phyloP scores from a whole-genome alignment of 306 rosid species.

The Myrica gale region DNA sequence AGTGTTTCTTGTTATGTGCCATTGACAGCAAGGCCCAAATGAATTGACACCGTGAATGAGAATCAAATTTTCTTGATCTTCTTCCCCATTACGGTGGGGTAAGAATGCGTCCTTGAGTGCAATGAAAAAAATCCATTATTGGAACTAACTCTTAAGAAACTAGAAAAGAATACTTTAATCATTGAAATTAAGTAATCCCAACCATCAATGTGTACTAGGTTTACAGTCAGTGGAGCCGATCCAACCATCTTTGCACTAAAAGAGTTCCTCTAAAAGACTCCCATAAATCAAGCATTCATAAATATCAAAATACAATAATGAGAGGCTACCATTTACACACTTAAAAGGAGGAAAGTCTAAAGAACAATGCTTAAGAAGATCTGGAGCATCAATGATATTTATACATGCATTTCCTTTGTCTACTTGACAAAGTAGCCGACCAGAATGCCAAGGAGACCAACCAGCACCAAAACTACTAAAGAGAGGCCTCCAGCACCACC shows the following conservation, averaged over 20 bases:
- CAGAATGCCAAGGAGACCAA: conserved; percentile 42
- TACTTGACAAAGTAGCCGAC: conserved; percentile 37
- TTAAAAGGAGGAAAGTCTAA: background rate
- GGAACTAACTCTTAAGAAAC: too few relatives aligned
- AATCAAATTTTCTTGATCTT: too few relatives aligned
- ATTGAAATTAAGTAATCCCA: too few relatives aligned
- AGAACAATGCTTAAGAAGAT: background rate
- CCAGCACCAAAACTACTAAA: conserved; percentile 31
- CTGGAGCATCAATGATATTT: background rate
- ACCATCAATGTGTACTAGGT: background rate
- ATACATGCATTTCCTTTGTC: conserved; percentile 23
- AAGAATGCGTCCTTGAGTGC: too few relatives aligned
- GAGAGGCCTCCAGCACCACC: conserved; percentile 32
- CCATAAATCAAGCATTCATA: background rate
- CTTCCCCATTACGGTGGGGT: too few relatives aligned
- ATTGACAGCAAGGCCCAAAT: too few relatives aligned
- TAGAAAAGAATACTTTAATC: too few relatives aligned
- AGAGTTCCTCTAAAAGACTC: background rate
- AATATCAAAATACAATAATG: background rate
- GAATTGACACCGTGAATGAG: too few relatives aligned
- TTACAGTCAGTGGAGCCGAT: background rate
- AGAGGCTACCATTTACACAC: conserved; percentile 9
- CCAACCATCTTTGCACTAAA: background rate
- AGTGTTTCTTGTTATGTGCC: too few relatives aligned
- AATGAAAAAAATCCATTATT: too few relatives aligned